These are phyloP conservation scores for Saccharomycopsis microspora DNA, from an alignment of 805 yeast genomes.

Conservation along the genomic window DNA sequence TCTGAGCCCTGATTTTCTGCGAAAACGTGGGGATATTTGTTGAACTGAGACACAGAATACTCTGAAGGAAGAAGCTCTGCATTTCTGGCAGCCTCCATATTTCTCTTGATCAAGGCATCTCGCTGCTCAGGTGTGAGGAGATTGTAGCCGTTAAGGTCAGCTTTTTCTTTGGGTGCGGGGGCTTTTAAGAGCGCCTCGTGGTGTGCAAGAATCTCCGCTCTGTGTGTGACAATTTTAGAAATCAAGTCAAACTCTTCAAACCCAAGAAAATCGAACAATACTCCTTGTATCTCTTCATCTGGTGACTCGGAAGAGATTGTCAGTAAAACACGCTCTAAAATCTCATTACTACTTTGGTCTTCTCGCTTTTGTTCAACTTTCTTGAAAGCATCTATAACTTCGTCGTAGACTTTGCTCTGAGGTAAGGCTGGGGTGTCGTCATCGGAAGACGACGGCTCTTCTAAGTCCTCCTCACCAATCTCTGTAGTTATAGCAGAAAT, in stretches of 20 bases:
- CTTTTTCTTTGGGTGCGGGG: constrained; percentile 10
- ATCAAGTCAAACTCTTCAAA: constrained; percentile 78
- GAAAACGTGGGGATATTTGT: constrained; percentile 79
- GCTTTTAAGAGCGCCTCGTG: constrained; percentile 20
- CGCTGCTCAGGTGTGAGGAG: constrained; percentile 46
- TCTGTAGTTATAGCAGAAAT: too few species aligned
- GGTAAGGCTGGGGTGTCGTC: too few species aligned
- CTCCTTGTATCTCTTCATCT: constrained; percentile 54
- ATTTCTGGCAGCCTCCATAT: constrained; percentile 37
- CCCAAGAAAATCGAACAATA: constrained; percentile 72
- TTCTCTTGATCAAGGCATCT: constrained; percentile 38
- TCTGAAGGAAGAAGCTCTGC: constrained; percentile 31
- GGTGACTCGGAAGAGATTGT: constrained; percentile 23
- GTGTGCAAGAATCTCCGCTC: neutral
- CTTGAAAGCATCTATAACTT: too few species aligned
- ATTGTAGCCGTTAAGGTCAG: constrained; percentile 12
- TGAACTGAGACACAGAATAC: constrained; percentile 20
- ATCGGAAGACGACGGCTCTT: too few species aligned
- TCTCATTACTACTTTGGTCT: too few species aligned
- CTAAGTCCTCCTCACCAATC: too few species aligned
- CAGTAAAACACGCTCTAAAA: too few species aligned
- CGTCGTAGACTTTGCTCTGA: too few species aligned
- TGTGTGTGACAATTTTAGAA: constrained; percentile 43
- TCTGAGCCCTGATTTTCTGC: constrained; percentile 37
- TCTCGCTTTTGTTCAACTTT: constrained; percentile 23